phyloP scores from a whole-genome alignment of 2,329 filamentous ascomycete species.

The Xylariomycetidae sp. region DNA sequence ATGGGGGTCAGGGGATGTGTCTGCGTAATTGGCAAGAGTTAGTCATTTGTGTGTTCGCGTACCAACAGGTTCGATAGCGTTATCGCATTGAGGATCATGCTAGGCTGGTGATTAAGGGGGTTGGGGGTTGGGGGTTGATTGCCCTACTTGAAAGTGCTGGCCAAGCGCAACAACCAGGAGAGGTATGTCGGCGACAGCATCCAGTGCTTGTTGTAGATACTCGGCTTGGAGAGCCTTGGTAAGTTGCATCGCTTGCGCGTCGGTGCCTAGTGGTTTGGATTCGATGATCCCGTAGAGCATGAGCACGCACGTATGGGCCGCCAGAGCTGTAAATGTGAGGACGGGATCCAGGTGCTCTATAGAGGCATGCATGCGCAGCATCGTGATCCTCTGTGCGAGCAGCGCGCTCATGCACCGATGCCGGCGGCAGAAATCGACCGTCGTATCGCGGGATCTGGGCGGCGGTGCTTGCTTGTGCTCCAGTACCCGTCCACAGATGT shows the following conservation, averaged over 20 bases:
- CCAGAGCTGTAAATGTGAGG: constrained; percentile 3
- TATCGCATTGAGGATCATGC: no score
- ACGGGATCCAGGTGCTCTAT: constrained; percentile 7
- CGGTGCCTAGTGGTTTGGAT: constrained; percentile 2
- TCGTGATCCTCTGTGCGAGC: constrained; percentile 3
- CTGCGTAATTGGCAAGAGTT: constrained; percentile 3
- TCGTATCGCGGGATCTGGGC: constrained; percentile 1
- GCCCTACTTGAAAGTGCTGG: constrained; percentile 9
- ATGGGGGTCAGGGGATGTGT: constrained; percentile 10
- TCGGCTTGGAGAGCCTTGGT: constrained; percentile 4
- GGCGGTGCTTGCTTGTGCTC: constrained; percentile 7
- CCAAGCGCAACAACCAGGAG: constrained; percentile 2
- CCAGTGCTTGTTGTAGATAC: constrained; percentile 3
- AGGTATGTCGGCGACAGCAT: constrained; percentile 6
- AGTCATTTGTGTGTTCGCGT: background rate
- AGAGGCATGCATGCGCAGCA: constrained; percentile 4
- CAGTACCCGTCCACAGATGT: constrained; percentile 7
- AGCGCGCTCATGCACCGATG: constrained; percentile 4
- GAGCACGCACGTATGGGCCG: constrained; percentile 5
- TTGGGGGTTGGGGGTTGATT: no score
- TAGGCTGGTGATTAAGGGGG: no score
- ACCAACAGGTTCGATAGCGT: constrained; percentile 1
- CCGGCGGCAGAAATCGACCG: constrained; percentile 6
- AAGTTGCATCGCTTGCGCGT: constrained; percentile 5
- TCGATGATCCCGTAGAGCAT: constrained; percentile 7